Percentiles rank a stretch among this genome's conserved stretches.
These are phyloP conservation scores for Fusarium graminum DNA, from an alignment of 2,329 filamentous ascomycete genomes.

Conservation along the genomic window DNA sequence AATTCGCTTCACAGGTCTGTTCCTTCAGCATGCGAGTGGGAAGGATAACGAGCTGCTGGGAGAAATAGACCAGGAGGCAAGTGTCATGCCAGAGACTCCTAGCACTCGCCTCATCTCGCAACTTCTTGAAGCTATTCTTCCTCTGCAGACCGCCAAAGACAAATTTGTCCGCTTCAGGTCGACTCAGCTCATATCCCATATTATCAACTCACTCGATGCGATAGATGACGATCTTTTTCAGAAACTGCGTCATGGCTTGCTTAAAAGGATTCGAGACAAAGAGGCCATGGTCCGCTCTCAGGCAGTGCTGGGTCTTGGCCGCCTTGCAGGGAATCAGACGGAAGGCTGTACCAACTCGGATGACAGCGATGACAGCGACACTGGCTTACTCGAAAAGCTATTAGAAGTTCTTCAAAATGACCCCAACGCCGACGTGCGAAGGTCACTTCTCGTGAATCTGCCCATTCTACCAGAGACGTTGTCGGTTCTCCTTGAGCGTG, in stretches of 20 bases:
- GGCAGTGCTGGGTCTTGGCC: conserved; percentile 89
- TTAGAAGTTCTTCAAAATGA: conserved; percentile 93
- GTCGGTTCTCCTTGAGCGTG: conserved; percentile 89
- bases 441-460: conserved; percentile 90
- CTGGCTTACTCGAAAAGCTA: conserved; percentile 83
- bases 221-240: conserved; percentile 94
- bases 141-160: conserved; percentile 87
- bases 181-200: conserved; percentile 89
- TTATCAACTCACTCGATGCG: conserved; percentile 91
- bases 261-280: conserved; percentile 92
- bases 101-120: conserved; percentile 81
- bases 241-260: conserved; percentile 79
- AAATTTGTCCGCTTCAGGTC: conserved; percentile 91
- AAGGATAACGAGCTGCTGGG: conserved; percentile 78
- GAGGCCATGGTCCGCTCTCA: conserved; percentile 93
- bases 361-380: conserved; percentile 75
- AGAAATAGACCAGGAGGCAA: conserved; percentile 75
- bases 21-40: conserved; percentile 78
- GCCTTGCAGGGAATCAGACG: conserved; percentile 82
- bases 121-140: conserved; percentile 79
- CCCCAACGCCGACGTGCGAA: conserved; percentile 90
- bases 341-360: conserved; percentile 78
- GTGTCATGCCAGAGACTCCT: conserved; percentile 83
- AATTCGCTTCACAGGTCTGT: conserved; percentile 88
- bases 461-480: conserved; percentile 85